Evolutionary conservation across 163 green algal genomes (phyloP), one percentile per base, ranked within the genome.

Genomic region (Scenedesmus sp.): DNA sequence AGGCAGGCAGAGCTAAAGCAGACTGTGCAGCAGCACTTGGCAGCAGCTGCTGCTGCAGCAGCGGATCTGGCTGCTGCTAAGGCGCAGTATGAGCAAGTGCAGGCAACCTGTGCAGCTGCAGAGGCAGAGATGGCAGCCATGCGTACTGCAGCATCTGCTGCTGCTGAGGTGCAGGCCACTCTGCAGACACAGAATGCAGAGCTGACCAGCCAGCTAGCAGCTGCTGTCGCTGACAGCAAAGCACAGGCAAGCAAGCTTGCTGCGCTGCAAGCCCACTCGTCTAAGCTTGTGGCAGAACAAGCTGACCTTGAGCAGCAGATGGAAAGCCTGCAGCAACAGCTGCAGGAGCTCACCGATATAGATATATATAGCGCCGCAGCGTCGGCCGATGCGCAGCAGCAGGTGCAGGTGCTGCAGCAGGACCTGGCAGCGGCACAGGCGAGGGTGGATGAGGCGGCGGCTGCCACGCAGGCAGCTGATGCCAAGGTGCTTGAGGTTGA

Each of bases 181-280:
- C 81, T 66, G 81, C 81, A 66, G 81, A 13, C 12, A 54, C 34
- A 56, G 46, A 57, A 84, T 60, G 46, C 77, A 60, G 77, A 84
- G 13, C 77, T 56, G 77, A 84, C 10, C 70, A 79, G 70, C 70
- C 83, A 88, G 83, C 57, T 88, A 18, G 83, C 83, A 74, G 57
- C 12, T 54, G 83, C 83, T 9, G n/a, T 52, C 26, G 56, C 57
- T 26, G 83, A 56, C 9, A 54, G 57, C 1, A 52, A 74, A 59
- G 83, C n/a, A 9, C 83, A 59, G 23, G 55, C 82, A 2, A 2
- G 9, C 9, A 56, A 88, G 83, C 46, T 34, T 74, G 23, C 23
- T 8, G 3, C 9, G 4, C 57, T 88, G 56, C 56, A 88, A 6
- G 83, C 83, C n/a, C 83, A 74, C 83, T 23, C 56, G 3, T 88